Evolutionary conservation across 768 basidiomycete species (phyloP).

Genomic region (Boletus sp.): DNA sequence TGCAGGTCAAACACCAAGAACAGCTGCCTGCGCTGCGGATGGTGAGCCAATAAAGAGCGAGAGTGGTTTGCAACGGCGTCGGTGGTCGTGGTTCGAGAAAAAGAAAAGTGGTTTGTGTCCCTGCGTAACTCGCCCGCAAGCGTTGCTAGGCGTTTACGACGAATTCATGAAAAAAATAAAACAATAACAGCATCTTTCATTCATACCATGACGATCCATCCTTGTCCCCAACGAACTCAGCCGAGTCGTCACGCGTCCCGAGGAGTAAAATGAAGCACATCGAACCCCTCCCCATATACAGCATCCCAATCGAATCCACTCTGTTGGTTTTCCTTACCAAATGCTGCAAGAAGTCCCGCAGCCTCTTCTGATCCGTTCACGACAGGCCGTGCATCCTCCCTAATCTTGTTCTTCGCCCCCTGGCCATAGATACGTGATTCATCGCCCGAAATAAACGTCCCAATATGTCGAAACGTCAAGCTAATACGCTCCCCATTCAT

Average conservation of each 20-base stretch:
- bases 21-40: slow-evolving; percentile 15
- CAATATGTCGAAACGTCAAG: slow-evolving; percentile 75
- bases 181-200: slow-evolving; percentile 24
- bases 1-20: not conserved
- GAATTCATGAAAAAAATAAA: slow-evolving; percentile 6
- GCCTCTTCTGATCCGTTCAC: slow-evolving; percentile 50
- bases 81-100: not conserved
- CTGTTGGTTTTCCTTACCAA: slow-evolving; percentile 71
- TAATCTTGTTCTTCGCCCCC: slow-evolving; percentile 64
- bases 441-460: slow-evolving; percentile 62
- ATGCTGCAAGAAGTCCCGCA: slow-evolving; percentile 51
- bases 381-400: slow-evolving; percentile 50
- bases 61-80: not conserved
- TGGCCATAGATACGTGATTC: slow-evolving; percentile 64
- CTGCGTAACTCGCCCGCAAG: not conserved
- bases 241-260: slow-evolving; percentile 15
- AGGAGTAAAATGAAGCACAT: slow-evolving; percentile 57
- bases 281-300: slow-evolving; percentile 63
- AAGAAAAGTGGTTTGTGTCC: not conserved
- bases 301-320: slow-evolving; percentile 69
- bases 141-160: slow-evolving; percentile 27
- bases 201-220: slow-evolving; percentile 21
- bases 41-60: not conserved
- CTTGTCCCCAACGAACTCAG: slow-evolving; percentile 7
- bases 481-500: slow-evolving; percentile 69